phyloP scores from a whole-genome alignment of 2,329 filamentous ascomycete species.

The Pseudogymnoascus sp. region DNA sequence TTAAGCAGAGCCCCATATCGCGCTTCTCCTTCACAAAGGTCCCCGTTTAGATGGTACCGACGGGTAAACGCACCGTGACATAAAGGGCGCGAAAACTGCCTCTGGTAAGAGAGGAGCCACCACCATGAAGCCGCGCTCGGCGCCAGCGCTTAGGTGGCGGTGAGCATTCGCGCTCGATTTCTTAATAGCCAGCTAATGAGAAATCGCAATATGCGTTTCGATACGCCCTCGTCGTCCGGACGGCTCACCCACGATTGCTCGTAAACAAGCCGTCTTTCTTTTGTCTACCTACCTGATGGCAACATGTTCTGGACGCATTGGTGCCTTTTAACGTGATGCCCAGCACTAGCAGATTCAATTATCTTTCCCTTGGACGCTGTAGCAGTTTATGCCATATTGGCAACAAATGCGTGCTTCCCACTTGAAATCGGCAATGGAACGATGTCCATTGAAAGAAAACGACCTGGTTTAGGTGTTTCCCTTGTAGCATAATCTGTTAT shows the following conservation, averaged over 20 bases:
- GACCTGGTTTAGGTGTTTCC: neutral
- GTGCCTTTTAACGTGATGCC: slow-evolving; percentile 10
- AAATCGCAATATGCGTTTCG: neutral
- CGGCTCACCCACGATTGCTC: neutral
- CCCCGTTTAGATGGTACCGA: slow-evolving; percentile 12
- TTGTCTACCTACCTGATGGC: neutral
- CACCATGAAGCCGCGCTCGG: neutral
- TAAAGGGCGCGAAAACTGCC: neutral
- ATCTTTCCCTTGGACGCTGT: neutral
- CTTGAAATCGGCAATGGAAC: neutral
- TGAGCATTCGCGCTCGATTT: neutral
- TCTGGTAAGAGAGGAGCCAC: neutral
- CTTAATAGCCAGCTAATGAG: neutral
- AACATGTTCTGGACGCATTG: neutral
- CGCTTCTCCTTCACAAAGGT: slow-evolving; percentile 50
- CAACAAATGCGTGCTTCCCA: neutral
- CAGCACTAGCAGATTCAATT: slow-evolving; percentile 1
- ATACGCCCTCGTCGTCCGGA: neutral
- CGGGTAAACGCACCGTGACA: neutral
- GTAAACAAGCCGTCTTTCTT: neutral
- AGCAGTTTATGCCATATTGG: neutral
- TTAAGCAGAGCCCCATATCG: slow-evolving; percentile 43
- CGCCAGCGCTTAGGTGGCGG: neutral
- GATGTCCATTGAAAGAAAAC: neutral
- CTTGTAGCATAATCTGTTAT: neutral